Evolutionary conservation across 805 yeast genomes (phyloP).

Genomic region (Wickerhamiella australiensis): DNA sequence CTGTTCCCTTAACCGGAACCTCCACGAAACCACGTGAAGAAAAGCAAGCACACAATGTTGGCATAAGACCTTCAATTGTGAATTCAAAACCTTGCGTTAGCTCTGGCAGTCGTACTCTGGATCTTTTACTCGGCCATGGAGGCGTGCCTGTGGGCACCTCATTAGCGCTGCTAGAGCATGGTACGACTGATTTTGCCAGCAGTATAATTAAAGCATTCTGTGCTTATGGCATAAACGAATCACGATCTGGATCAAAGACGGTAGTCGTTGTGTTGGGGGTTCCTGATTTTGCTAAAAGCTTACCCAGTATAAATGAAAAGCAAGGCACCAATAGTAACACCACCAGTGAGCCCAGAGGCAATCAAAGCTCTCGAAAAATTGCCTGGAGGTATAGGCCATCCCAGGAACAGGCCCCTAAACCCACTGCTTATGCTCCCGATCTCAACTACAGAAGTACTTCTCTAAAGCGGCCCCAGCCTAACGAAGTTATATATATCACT

Average conservation of each 20-base stretch:
- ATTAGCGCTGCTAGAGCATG: conserved; percentile 64
- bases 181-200: conserved; percentile 74
- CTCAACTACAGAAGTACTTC: conserved; percentile 16
- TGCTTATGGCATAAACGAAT: conserved; percentile 52
- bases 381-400: conserved; percentile 81
- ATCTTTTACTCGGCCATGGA: conserved; percentile 59
- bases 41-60: conserved; percentile 35
- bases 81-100: conserved; percentile 69
- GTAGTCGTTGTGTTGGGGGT: conserved; percentile 19
- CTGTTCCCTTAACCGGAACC: conserved; percentile 11
- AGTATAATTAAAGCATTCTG: conserved; percentile 57
- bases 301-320: conserved; percentile 46
- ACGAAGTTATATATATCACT: not conserved
- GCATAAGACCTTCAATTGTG: conserved; percentile 61
- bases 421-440: conserved; percentile 22
- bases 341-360: conserved; percentile 33
- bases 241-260: conserved; percentile 38
- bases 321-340: not conserved
- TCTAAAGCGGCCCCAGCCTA: conserved; percentile 18
- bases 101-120: conserved; percentile 69
- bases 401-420: conserved; percentile 9
- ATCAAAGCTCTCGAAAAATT: conserved; percentile 43
- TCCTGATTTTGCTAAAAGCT: conserved; percentile 19
- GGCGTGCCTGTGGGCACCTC: conserved; percentile 76
- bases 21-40: conserved; percentile 1